Evolutionary conservation across 371 early-diverging fungal genomes (phyloP).

Genomic region (Mortierella sp.): DNA sequence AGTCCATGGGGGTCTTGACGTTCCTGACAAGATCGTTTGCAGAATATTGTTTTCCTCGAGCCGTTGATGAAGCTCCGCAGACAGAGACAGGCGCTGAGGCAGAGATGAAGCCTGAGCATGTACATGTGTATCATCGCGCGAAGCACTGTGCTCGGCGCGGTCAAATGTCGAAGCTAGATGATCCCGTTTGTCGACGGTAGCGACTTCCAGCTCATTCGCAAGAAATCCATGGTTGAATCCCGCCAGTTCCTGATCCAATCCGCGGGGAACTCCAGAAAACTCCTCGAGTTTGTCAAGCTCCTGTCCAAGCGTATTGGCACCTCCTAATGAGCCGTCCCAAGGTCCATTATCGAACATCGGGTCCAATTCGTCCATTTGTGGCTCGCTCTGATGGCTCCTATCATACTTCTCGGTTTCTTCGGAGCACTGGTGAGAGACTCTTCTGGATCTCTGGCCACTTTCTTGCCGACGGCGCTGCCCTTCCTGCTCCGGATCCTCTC

Average conservation of each 20-base stretch:
- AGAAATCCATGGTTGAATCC: constrained; percentile 13
- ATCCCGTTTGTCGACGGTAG: not conserved
- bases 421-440: not conserved
- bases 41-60: constrained; percentile 46
- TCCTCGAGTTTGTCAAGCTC: constrained; percentile 14
- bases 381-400: not conserved
- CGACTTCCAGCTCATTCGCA: constrained; percentile 15
- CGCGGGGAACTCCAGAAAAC: not conserved
- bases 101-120: not conserved
- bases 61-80: constrained; percentile 39
- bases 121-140: not conserved
- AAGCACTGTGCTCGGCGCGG: not conserved
- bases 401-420: not conserved
- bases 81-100: constrained; percentile 34
- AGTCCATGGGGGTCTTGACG: constrained; percentile 10
- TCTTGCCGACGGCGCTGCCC: not conserved
- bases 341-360: constrained; percentile 17
- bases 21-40: constrained; percentile 24
- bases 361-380: constrained; percentile 19
- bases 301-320: constrained; percentile 18
- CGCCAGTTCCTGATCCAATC: constrained; percentile 9
- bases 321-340: constrained; percentile 3
- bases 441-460: not conserved
- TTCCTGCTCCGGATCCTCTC: constrained; percentile 26
- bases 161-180: not conserved